Conservation (phyloP, 495 filamentous ascomycete species). For the Penicillium arizonense region DNA sequence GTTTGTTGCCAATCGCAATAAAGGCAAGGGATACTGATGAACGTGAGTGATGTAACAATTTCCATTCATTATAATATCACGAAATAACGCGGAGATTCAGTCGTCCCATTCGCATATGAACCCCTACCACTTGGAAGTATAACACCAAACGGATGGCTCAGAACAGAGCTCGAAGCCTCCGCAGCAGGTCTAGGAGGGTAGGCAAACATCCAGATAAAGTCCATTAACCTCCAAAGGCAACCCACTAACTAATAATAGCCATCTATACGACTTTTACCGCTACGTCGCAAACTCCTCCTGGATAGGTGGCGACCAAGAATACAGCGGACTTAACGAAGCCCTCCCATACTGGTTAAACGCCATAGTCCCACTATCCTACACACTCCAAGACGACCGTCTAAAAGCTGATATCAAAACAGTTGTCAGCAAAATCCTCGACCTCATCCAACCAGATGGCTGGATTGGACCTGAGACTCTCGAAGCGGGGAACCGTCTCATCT, state of each 20-base stretch:
- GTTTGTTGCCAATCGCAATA: background rate
- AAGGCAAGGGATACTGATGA: background rate
- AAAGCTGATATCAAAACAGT: constrained; percentile 52
- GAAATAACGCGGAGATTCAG: constrained; percentile 1
- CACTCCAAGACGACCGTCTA: constrained; percentile 51
- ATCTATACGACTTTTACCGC: constrained; percentile 58
- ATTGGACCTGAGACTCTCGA: constrained; percentile 55
- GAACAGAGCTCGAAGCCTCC: constrained; percentile 50
- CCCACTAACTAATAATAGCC: constrained; percentile 22
- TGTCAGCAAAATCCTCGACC: constrained; percentile 48
- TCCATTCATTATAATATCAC: too few species aligned
- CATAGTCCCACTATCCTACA: constrained; percentile 62
- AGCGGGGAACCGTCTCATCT: constrained; percentile 44
- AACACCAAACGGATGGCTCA: constrained; percentile 59
- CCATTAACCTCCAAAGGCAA: background rate
- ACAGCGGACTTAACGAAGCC: constrained; percentile 57
- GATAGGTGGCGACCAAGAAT: constrained; percentile 56
- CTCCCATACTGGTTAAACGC: constrained; percentile 68
- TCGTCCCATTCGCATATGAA: constrained; percentile 39
- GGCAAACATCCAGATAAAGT: background rate
- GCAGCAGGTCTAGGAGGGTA: constrained; percentile 53
- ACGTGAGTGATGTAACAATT: background rate
- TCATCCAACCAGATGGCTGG: constrained; percentile 59
- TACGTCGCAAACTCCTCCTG: constrained; percentile 54
- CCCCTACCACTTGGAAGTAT: constrained; percentile 58